phyloP scores from a whole-genome alignment of 495 filamentous ascomycete genomes.

The Parathielavia hyrcaniae region DNA sequence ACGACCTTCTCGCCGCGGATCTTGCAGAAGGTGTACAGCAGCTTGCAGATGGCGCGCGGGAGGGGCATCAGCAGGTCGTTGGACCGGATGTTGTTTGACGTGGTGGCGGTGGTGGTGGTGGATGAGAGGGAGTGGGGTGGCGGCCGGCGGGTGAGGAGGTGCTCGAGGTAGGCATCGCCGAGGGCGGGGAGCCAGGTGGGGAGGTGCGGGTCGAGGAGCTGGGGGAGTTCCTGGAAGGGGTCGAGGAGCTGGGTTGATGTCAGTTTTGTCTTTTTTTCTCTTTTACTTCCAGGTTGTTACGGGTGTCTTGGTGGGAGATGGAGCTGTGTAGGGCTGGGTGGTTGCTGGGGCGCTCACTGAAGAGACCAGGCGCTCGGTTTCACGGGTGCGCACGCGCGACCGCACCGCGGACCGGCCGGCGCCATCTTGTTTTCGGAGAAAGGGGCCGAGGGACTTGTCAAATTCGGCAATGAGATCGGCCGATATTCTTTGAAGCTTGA shows the following conservation, averaged over 20 bases:
- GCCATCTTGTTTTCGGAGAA: conserved; percentile 41
- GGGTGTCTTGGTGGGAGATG: neutral
- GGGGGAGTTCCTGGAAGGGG: conserved; percentile 91
- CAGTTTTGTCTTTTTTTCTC: conserved; percentile 8
- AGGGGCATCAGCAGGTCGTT: conserved; percentile 48
- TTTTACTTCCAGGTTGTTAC: neutral
- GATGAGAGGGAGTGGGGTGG: conserved; percentile 21
- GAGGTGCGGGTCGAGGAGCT: conserved; percentile 88
- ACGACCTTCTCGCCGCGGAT: conserved; percentile 90
- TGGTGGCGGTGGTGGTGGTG: neutral
- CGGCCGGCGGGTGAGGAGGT: conserved; percentile 45
- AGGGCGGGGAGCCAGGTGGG: conserved; percentile 64
- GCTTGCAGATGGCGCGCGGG: conserved; percentile 62
- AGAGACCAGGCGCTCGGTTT: conserved; percentile 40
- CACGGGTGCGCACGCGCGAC: conserved; percentile 39
- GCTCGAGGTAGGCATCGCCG: conserved; percentile 66
- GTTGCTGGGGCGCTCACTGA: conserved; percentile 32
- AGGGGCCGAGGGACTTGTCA: conserved; percentile 48
- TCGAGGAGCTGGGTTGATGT: conserved; percentile 55
- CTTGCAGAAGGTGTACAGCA: conserved; percentile 91
- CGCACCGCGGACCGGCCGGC: conserved; percentile 27
- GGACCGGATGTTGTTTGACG: conserved; percentile 30
- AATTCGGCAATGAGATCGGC: conserved; percentile 62
- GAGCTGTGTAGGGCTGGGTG: neutral
- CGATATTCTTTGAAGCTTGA: conserved; percentile 67